Conservation (phyloP, 371 early-diverging fungal genomes). For the Mortierella sp. region DNA sequence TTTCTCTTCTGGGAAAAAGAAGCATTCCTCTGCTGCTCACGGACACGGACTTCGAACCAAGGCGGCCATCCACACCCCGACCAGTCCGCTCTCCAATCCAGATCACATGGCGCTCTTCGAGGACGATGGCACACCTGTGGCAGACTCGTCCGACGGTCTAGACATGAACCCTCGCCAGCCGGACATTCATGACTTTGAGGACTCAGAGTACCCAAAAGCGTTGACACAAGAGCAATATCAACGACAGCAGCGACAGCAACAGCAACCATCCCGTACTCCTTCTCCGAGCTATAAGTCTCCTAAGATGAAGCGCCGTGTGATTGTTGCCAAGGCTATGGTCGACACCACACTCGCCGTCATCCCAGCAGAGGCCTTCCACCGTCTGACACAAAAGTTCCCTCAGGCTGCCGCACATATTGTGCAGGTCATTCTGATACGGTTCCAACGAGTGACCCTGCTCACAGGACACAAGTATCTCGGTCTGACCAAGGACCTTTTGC, state of each 20-base stretch:
- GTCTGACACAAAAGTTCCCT: constrained; percentile 91
- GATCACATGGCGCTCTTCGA: constrained; percentile 57
- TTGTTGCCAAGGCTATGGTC: constrained; percentile 87
- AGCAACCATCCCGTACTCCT: constrained; percentile 7
- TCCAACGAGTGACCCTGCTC: constrained; percentile 95
- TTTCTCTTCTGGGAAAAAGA: constrained; percentile 30
- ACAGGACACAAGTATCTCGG: constrained; percentile 94
- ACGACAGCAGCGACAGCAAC: constrained; percentile 14
- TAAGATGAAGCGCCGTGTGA: constrained; percentile 73
- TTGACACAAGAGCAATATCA: not conserved
- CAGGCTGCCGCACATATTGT: constrained; percentile 95
- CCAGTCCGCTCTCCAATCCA: constrained; percentile 58
- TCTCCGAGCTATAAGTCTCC: constrained; percentile 43
- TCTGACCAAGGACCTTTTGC: constrained; percentile 88
- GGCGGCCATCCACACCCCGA: constrained; percentile 45
- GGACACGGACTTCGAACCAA: constrained; percentile 47
- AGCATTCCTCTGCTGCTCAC: constrained; percentile 31
- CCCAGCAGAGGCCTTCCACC: constrained; percentile 94
- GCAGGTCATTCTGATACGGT: constrained; percentile 95
- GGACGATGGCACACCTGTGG: constrained; percentile 11
- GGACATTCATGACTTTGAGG: constrained; percentile 24
- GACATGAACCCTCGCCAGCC: constrained; percentile 35
- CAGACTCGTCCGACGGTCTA: constrained; percentile 7
- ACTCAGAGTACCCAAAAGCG: not conserved
- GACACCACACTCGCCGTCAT: constrained; percentile 96